Conservation (phyloP, 2,329 filamentous ascomycete genomes). For the Emergomyces orientalis region DNA sequence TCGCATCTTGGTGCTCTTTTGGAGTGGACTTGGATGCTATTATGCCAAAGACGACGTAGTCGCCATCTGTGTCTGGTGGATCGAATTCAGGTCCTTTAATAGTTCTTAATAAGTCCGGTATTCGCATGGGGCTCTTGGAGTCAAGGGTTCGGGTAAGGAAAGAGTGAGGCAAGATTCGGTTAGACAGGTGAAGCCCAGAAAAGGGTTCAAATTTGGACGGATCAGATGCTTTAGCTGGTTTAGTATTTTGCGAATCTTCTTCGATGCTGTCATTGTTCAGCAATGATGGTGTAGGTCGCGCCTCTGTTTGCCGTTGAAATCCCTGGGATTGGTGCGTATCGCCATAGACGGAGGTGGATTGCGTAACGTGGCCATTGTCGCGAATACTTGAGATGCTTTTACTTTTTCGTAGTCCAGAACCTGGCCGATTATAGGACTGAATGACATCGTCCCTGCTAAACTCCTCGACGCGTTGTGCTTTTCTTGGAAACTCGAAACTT, state of each 20-base stretch:
- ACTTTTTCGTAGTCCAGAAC: slow-evolving; percentile 26
- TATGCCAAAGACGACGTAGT: slow-evolving; percentile 82
- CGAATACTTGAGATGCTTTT: slow-evolving; percentile 26
- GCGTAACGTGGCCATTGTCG: slow-evolving; percentile 12
- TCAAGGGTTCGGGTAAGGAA: slow-evolving; percentile 68
- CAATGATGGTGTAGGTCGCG: background rate
- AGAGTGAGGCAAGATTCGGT: slow-evolving; percentile 70
- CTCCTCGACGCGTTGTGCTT: slow-evolving; percentile 39
- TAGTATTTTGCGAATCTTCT: slow-evolving; percentile 13
- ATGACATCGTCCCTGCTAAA: slow-evolving; percentile 58
- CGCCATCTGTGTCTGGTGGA: slow-evolving; percentile 71
- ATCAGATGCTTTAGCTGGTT: slow-evolving; percentile 34
- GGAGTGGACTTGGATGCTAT: slow-evolving; percentile 83
- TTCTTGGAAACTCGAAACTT: slow-evolving; percentile 39
- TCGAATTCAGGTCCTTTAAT: slow-evolving; percentile 78
- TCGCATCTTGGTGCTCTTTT: slow-evolving; percentile 47
- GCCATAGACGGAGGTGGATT: background rate
- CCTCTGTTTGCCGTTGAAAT: background rate
- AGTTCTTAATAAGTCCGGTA: slow-evolving; percentile 70
- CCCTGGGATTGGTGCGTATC: slow-evolving; percentile 14
- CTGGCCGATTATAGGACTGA: slow-evolving; percentile 24
- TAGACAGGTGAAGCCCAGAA: slow-evolving; percentile 74
- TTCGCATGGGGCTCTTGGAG: slow-evolving; percentile 64
- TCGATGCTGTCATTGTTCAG: slow-evolving; percentile 13
- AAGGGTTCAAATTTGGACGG: slow-evolving; percentile 71